Evolutionary conservation across 306 rosid species (phyloP), one percentile per base, ranked within the genome.

Genomic region (Vicia villosa): DNA sequence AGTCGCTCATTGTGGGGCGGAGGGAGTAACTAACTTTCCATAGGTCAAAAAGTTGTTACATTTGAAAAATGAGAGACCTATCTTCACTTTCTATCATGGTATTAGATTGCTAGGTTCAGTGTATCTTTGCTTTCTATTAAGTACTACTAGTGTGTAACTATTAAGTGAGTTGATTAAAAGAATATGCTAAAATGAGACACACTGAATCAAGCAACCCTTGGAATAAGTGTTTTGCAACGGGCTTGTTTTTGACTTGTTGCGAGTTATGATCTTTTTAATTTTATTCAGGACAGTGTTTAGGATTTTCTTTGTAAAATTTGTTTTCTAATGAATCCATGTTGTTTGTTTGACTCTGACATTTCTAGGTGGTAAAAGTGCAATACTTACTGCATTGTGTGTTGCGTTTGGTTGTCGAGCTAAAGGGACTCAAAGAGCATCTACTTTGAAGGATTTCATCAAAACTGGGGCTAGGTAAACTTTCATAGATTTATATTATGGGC

Each of bases 321-420:
- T 15, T 70, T 67, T 58, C 9, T 74, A 20, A 63, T 26, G 50
- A 38, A 50, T 57, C 32, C 24, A 15, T 30, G 42, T 30, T 73
- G 38, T 65, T 65, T 66, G 58, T 59, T 46, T 76, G 59, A 45
- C 30, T 59, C 5, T 74, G 83, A 41, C 73, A 15, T 58, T 57
- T 77, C 10, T 80, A 94, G 98, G 98, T 77, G 98, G 98, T 37
- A 94, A 88, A 84, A 94, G 98, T 74, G 98, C 98, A 6, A 80
- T 94, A 63, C 74, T 94, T 55, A 85, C 96, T 21, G 97, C 98
- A 28, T 50, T 94, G 49, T 87, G 96, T 62, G 85, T 94, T 65
- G 98, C 98, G 32, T 94, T 94, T 63, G 98, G 98, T 28, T 85
- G 90, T 76, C 92, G 97, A 74, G 96, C 97, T 21, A 88, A 82